phyloP scores from a whole-genome alignment of 345 rosid species.

The Rhodamnia rubescens region DNA sequence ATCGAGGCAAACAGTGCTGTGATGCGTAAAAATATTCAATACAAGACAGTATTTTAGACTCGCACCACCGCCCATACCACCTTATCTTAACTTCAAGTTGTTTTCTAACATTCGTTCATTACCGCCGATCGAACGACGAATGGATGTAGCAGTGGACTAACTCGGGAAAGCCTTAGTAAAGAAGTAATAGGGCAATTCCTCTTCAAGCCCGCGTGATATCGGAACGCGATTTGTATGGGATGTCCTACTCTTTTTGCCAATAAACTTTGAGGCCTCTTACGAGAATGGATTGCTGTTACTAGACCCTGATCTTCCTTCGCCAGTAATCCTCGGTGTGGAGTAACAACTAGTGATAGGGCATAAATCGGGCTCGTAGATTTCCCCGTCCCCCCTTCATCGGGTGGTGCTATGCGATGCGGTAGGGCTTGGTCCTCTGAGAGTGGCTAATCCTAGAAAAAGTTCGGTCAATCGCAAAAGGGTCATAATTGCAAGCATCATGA shows the following conservation, averaged over 20 bases:
- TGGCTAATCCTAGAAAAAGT: neutral
- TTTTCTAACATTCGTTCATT: neutral
- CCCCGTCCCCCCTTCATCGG: neutral
- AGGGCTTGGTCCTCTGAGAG: neutral
- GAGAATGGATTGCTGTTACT: neutral
- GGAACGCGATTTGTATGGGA: neutral
- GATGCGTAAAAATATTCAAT: neutral
- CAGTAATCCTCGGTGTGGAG: neutral
- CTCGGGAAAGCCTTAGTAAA: neutral
- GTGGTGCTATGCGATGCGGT: neutral
- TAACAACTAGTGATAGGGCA: neutral
- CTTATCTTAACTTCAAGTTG: neutral
- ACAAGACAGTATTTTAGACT: neutral
- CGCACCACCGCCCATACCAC: neutral
- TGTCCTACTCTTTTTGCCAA: slow-evolving; percentile 31
- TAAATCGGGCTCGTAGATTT: neutral
- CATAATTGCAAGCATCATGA: neutral
- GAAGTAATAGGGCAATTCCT: neutral
- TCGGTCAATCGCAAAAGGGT: neutral
- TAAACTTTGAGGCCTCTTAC: neutral
- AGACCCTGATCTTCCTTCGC: neutral
- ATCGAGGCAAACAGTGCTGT: neutral
- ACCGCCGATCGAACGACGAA: neutral
- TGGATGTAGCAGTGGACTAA: neutral
- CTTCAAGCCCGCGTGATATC: neutral